Evolutionary conservation across 106 monocot species (phyloP), one percentile per base, ranked within the genome.

Genomic region (Xerophyta viscosa): DNA sequence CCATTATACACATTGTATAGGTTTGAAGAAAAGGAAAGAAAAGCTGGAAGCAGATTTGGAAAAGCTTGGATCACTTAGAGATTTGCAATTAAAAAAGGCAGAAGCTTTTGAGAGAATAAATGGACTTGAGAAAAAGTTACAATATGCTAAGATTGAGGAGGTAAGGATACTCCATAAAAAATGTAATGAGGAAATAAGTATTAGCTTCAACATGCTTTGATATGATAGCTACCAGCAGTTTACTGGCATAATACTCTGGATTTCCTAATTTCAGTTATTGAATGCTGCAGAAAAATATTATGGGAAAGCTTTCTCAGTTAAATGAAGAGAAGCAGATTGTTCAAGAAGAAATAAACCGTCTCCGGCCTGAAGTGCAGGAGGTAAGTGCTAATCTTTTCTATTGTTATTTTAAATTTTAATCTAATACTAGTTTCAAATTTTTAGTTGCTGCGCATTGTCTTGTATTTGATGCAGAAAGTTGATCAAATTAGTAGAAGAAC

Each of bases 91-190:
- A 25, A 90, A 77, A 45, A 89, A 98, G 68, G 75, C 82, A 18
- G 82, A 79, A 59, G 60, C 74, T 55, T 70, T 77, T 48, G 86
- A 98, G 72, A 90, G 58, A 53, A 69, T 77, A 29, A 68, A 82
- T 71, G 86, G 86, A 24, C 71, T 98, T 65, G 86, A 98, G 60
- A 86, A 69, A 69, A 98, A 90, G 46, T 79, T 82, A 33, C 86
- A 98, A 13, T 90, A 80, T 83, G 57, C 64, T 4, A 66, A 77
- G 24, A 74, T 86, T 46, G 98, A 98, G 58, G 76, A 86, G 80
- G 98, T 90, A 66, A 62, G 17, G n/a, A 14, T 14, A 8, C 15
- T 33, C 11, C 11, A 33, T 33, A 33, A 6, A 6, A 11, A 11
- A 5, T 33, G 33, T 6, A 6, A n/a, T n/a, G n/a, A n/a, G n/a